Conservation (phyloP, 1,284 basidiomycete genomes). For the Puccinia novopanici region DNA sequence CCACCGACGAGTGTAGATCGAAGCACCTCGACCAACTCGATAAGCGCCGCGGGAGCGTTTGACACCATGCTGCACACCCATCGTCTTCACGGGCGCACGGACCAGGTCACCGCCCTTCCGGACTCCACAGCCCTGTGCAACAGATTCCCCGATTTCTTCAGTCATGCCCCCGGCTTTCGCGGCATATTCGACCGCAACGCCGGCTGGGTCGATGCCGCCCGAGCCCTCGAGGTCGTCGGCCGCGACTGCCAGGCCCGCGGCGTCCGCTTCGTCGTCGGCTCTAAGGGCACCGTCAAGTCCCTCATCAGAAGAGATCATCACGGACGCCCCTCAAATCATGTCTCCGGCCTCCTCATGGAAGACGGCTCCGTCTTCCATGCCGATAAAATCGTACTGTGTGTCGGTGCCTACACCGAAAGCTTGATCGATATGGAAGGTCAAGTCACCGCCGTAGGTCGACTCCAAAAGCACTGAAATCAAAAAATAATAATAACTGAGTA, state of each 20-base stretch:
- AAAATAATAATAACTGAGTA: neutral
- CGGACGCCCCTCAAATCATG: slow-evolving; percentile 4
- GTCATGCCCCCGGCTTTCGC: slow-evolving; percentile 33
- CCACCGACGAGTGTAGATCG: neutral
- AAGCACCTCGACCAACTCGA: slow-evolving; percentile 22
- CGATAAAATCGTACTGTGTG: slow-evolving; percentile 36
- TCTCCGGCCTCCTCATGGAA: slow-evolving; percentile 37
- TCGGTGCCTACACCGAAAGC: slow-evolving; percentile 46
- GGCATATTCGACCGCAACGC: slow-evolving; percentile 45
- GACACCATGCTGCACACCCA: slow-evolving; percentile 23
- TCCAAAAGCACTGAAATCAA: neutral
- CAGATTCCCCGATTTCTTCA: slow-evolving; percentile 36
- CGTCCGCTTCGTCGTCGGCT: slow-evolving; percentile 29
- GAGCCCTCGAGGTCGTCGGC: slow-evolving; percentile 33
- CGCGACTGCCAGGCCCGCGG: slow-evolving; percentile 16
- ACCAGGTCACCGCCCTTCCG: slow-evolving; percentile 5
- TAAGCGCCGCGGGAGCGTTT: slow-evolving; percentile 40
- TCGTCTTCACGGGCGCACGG: slow-evolving; percentile 23
- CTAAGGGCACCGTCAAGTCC: slow-evolving; percentile 32
- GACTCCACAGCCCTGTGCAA: neutral
- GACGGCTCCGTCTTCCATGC: slow-evolving; percentile 32
- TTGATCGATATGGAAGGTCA: slow-evolving; percentile 48
- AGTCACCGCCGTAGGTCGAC: slow-evolving; percentile 34
- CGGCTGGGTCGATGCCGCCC: slow-evolving; percentile 45
- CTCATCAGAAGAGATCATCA: slow-evolving; percentile 14